Evolutionary conservation across 1,139 yeast genomes (phyloP).

Genomic region (Pichia norvegensis): DNA sequence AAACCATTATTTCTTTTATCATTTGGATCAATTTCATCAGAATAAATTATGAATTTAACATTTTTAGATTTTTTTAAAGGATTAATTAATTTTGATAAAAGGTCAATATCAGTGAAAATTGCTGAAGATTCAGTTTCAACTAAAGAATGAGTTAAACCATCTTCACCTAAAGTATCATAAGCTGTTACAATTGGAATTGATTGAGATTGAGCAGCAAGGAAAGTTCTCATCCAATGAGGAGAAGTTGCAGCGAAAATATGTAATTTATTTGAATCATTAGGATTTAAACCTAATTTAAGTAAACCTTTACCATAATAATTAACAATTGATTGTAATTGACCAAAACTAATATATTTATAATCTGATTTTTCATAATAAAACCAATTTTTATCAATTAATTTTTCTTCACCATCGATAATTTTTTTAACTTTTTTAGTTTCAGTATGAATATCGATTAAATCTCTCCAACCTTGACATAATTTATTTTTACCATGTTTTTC

Average conservation of each 20-base stretch:
- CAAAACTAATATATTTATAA: conserved; percentile 59
- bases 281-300: conserved; percentile 62
- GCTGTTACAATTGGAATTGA: conserved; percentile 89
- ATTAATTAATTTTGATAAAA: conserved; percentile 55
- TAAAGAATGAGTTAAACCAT: conserved; percentile 82
- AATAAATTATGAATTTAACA: conserved; percentile 64
- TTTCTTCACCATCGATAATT: conserved; percentile 67
- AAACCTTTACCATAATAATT: conserved; percentile 68
- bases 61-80: conserved; percentile 62
- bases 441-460: conserved; percentile 59
- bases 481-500: conserved; percentile 43
- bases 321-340: conserved; percentile 45
- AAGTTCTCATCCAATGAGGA: conserved; percentile 85
- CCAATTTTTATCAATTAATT: conserved; percentile 79
- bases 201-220: conserved; percentile 69
- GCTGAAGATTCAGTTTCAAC: conserved; percentile 72
- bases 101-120: conserved; percentile 73
- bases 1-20: conserved; percentile 63
- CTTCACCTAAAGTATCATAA: conserved; percentile 91
- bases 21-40: conserved; percentile 50
- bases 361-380: conserved; percentile 68
- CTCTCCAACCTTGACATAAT: conserved; percentile 75
- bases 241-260: conserved; percentile 86
- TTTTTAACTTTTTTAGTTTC: conserved; percentile 74
- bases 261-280: conserved; percentile 52